Evolutionary conservation across 352 stramenopile species (phyloP), one percentile per base, ranked within the genome.

Genomic region (Phytophthora foliorum): DNA sequence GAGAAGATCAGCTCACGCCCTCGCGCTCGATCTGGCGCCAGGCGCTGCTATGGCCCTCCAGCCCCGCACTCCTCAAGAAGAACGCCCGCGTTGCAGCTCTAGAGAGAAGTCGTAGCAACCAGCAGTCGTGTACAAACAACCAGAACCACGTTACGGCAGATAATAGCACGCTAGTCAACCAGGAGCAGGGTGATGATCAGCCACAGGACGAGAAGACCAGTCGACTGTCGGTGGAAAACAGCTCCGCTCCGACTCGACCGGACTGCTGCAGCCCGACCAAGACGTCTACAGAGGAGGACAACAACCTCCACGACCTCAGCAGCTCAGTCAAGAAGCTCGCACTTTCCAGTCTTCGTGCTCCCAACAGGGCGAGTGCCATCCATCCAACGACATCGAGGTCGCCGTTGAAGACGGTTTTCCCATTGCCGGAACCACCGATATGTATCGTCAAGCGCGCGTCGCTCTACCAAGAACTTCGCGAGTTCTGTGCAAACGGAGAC

Each of bases 391-490:
- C 60, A 7, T 34, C 36, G 14, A 25, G 42, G 29, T 71, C 55
- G 38, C 49, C 63, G 9, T 49, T 60, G 19, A 68, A 64, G 49
- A 24, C 22, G 14, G 19, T 58, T 29, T 55, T 67, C 17, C 16
- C 63, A 21, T 24, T 66, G 11, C 22, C 10, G 34, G 42, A 72
- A n/a, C 16, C 61, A 14, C 16, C 65, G 13, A 19, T 75, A 22
- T 53, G 17, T 25, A 67, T 68, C 38, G 46, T 80, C 45, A 86
- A 84, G 54, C 63, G 74, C 1, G 63, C 72, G 21, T 86, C 84
- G 5, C 48, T 92, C 13, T 78, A 71, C 27, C 75, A 93, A 56
- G 86, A 93, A 58, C 75, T 93, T 16, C 63, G 75, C 19, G 83
- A 92, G 56, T 91, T 93, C 54, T 68, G 68, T 24, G 46, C 45